These are phyloP conservation scores for Melocanna baccifera DNA, from an alignment of 176 grass and related monocot genomes.

Conservation along the genomic window DNA sequence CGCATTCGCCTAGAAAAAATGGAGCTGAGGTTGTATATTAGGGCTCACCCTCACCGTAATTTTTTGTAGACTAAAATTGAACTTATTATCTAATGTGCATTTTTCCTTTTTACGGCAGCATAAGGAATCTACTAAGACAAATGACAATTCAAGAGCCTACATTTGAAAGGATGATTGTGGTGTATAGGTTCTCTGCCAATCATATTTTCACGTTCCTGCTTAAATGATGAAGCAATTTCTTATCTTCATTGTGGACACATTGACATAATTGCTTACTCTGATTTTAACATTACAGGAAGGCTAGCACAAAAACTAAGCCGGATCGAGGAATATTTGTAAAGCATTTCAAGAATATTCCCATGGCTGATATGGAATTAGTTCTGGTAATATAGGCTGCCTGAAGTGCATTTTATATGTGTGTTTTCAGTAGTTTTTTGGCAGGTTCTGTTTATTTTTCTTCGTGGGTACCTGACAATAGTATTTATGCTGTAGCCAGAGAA, in stretches of 20 bases:
- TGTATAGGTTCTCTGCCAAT: constrained; percentile 54
- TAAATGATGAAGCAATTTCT: neutral
- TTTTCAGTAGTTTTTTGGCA: neutral
- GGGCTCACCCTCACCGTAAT: neutral
- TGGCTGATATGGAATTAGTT: constrained; percentile 98
- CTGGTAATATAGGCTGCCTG: constrained; percentile 50
- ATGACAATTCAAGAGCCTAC: constrained; percentile 93
- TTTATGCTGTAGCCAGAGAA: constrained; percentile 79
- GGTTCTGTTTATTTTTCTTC: constrained; percentile 4
- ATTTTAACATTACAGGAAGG: constrained; percentile 43
- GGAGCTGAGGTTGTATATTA: constrained; percentile 65
- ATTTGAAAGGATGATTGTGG: constrained; percentile 94
- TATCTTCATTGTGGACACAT: neutral
- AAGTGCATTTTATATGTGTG: neutral
- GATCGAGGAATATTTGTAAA: constrained; percentile 84
- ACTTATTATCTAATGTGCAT: constrained; percentile 13
- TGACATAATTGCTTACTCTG: constrained; percentile 2
- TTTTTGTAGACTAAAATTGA: constrained; percentile 1
- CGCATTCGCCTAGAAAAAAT: constrained; percentile 85
- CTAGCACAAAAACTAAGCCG: constrained; percentile 47
- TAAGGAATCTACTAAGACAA: constrained; percentile 58
- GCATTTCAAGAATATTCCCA: constrained; percentile 92
- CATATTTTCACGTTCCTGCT: neutral
- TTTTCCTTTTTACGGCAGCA: constrained; percentile 46
- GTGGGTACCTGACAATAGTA: neutral